Percentiles rank a stretch among this genome's conserved stretches.
Evolutionary conservation across 768 basidiomycete species (phyloP).

Genomic region (Serendipita sp.): DNA sequence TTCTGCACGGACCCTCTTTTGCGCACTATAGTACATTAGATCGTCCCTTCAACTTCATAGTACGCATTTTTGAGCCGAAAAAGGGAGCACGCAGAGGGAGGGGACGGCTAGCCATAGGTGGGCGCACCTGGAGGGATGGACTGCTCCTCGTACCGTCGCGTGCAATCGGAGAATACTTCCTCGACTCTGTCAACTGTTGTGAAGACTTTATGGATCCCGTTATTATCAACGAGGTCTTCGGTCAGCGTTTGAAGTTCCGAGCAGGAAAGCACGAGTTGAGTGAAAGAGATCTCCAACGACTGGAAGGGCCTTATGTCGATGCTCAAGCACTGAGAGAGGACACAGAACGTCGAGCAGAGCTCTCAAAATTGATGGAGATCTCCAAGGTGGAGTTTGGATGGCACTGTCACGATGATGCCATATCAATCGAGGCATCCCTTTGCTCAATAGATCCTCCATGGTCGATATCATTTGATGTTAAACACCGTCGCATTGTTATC

Average conservation of each 20-base stretch:
- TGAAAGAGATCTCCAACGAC: neutral
- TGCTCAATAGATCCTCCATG: neutral
- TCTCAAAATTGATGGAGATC: neutral
- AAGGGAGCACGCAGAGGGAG: conserved; percentile 11
- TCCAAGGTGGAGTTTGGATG: neutral
- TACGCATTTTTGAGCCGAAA: conserved; percentile 30
- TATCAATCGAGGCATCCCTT: neutral
- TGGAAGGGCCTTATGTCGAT: neutral
- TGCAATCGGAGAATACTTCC: conserved; percentile 19
- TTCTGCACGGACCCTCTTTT: conserved; percentile 33
- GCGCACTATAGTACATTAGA: conserved; percentile 23
- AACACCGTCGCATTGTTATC: neutral
- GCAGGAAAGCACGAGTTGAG: neutral
- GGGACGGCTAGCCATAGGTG: too few relatives aligned
- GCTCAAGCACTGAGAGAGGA: neutral
- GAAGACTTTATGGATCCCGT: neutral
- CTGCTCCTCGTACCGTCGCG: conserved; percentile 30
- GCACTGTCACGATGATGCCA: neutral
- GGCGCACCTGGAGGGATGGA: conserved; percentile 26
- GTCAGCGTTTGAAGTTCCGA: neutral
- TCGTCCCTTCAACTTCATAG: conserved; percentile 34
- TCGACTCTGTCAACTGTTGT: neutral
- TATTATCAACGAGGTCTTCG: neutral
- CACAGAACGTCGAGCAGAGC: neutral
- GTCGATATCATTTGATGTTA: neutral